Conservation (phyloP, 208 protist species). For the Leishmania amazonensis region DNA sequence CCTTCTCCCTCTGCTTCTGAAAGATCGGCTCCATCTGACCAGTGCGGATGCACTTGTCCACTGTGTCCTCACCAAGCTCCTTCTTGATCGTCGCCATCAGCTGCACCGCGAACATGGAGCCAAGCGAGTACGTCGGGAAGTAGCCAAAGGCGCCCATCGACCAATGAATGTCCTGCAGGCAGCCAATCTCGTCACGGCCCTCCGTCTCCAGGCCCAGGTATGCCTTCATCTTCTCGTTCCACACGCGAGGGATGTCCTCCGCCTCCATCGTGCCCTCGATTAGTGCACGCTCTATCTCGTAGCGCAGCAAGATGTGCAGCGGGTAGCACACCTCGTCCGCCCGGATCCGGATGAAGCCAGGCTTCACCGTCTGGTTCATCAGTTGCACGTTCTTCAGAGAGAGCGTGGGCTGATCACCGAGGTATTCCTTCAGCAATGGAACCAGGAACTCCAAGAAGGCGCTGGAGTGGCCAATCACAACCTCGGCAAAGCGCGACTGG, state of each 20-base stretch:
- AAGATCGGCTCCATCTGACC: constrained; percentile 74
- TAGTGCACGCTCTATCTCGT: constrained; percentile 89
- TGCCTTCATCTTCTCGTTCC: constrained; percentile 89
- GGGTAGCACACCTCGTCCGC: constrained; percentile 93
- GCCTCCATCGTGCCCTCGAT: constrained; percentile 77
- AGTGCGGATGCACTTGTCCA: constrained; percentile 53
- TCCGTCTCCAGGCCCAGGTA: constrained; percentile 82
- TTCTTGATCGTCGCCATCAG: constrained; percentile 67
- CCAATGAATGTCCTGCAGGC: constrained; percentile 93
- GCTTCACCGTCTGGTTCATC: constrained; percentile 54
- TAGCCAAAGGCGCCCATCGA: constrained; percentile 64
- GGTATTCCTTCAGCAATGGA: constrained; percentile 48
- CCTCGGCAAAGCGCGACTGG: constrained; percentile 88
- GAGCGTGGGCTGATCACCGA: constrained; percentile 66
- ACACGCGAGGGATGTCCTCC: constrained; percentile 78
- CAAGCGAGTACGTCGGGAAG: constrained; percentile 91
- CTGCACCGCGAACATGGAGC: constrained; percentile 82
- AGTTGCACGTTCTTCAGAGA: constrained; percentile 50
- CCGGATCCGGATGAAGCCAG: constrained; percentile 78
- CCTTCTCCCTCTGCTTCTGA: constrained; percentile 75
- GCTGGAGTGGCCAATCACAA: constrained; percentile 53
- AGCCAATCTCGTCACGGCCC: constrained; percentile 77
- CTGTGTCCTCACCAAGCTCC: constrained; percentile 59
- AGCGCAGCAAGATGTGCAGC: constrained; percentile 89
- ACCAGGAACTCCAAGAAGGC: constrained; percentile 62